Percentiles rank a stretch among this genome's conserved stretches.
Conservation (phyloP, 805 yeast species). For the Candida ortonii region DNA sequence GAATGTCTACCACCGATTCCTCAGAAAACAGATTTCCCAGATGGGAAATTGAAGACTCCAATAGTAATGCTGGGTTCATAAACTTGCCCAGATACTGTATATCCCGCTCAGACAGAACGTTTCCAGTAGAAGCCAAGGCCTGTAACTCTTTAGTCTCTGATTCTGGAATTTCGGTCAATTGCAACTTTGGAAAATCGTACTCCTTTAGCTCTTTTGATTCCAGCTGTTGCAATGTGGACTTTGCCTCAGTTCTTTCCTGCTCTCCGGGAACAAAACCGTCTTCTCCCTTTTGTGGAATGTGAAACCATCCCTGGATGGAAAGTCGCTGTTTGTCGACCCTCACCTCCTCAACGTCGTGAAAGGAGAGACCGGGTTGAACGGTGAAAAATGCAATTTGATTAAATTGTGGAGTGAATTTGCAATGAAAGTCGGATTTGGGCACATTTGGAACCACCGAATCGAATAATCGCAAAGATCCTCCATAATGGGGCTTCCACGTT, state of each 20-base stretch:
- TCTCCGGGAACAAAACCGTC: constrained; percentile 80
- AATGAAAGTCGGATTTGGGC: constrained; percentile 72
- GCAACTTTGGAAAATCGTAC: constrained; percentile 75
- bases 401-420: constrained; percentile 83
- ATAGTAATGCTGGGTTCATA: constrained; percentile 54
- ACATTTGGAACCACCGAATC: constrained; percentile 87
- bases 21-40: constrained; percentile 56
- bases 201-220: constrained; percentile 75
- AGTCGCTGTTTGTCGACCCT: constrained; percentile 85
- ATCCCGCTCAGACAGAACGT: constrained; percentile 35
- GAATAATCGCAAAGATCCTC: constrained; percentile 86
- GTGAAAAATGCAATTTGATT: constrained; percentile 95
- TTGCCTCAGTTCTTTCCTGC: constrained; percentile 71
- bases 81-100: constrained; percentile 47
- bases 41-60: constrained; percentile 34
- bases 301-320: constrained; percentile 98
- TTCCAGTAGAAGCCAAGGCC: constrained; percentile 30
- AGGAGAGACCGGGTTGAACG: constrained; percentile 93
- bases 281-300: constrained; percentile 92
- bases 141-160: constrained; percentile 27
- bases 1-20: constrained; percentile 68
- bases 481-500: constrained; percentile 86
- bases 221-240: constrained; percentile 73
- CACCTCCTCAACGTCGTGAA: constrained; percentile 98
- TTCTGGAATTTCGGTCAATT: constrained; percentile 26